Evolutionary conservation across 164 flowering plant species (phyloP), one percentile per base, ranked within the genome.

Genomic region (Magnolia kwangsiensis): DNA sequence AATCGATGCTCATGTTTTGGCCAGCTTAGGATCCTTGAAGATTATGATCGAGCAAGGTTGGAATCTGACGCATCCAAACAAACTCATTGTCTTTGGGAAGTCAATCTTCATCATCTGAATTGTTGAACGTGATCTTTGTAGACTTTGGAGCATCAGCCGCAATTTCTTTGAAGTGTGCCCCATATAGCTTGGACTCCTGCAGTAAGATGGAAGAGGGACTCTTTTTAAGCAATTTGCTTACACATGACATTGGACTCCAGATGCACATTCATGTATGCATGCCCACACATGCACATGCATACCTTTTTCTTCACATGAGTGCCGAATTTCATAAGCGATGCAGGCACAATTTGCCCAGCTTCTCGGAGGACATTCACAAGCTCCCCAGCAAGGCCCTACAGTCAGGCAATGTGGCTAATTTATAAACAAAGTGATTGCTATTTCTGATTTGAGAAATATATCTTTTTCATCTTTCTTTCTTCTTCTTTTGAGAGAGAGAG

Each of bases 291-390:
- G 71, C 18, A 18, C 2, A 70, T 27, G 24, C 61, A 14, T 20
- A 94, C 99, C 98, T 94, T 96, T 84, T 96, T 96, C 91, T 94
- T 96, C 27, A 96, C 98, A 79, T 91, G 98, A 50, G 98, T 91
- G 65, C 98, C 99, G 69, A 96, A 96, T 51, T 91, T 96, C 76
- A 87, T 63, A 63, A 96, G 96, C 20, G 80, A 82, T 21, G 74
- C 83, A 5, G 99, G 99, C 75, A 94, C 91, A 72, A 86, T 72
- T 83, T 96, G 98, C 63, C 92, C 89, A 59, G 98, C 98, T 87
- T 96, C 99, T 75, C 89, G 86, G 51, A 96, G 94, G 75, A 96
- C 96, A 85, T 96, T 96, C 63, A 91, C 92, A 79, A 96, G 86
- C 89, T 96, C 99, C 70, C 99, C 98, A 51, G 99, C 88, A 76